Evolutionary conservation across 2,329 filamentous ascomycete species (phyloP).

Genomic region (Phyllosticta citrichinensis): DNA sequence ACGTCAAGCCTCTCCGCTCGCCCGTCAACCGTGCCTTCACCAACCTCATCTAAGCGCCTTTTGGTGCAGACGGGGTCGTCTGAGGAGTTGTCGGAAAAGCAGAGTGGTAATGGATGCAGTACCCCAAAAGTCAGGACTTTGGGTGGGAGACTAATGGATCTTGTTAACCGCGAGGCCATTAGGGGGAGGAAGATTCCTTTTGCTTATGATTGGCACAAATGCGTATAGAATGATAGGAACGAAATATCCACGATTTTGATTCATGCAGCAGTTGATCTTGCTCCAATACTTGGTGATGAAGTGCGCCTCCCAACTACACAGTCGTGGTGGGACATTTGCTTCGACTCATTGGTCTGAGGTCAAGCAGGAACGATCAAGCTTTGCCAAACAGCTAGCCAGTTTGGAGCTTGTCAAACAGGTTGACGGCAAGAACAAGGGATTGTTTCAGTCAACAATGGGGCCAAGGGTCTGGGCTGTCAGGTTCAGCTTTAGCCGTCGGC

Average conservation of each 20-base stretch:
- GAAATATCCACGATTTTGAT: background rate
- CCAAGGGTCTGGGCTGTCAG: background rate
- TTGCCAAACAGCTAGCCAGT: background rate
- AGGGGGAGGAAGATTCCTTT: background rate
- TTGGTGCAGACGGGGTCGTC: background rate
- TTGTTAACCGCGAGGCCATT: background rate
- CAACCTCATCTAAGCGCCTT: conserved; percentile 68
- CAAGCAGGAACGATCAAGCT: background rate
- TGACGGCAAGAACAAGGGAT: background rate
- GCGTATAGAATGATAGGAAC: background rate
- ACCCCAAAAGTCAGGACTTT: background rate
- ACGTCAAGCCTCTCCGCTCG: conserved; percentile 74
- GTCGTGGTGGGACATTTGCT: no score
- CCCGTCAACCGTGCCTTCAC: conserved; percentile 96
- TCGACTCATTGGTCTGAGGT: no score
- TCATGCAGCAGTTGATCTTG: background rate
- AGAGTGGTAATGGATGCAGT: background rate
- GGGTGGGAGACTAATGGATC: background rate
- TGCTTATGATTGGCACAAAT: background rate
- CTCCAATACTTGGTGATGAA: background rate
- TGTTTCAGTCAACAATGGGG: background rate
- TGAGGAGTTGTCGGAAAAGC: background rate
- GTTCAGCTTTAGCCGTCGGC: background rate
- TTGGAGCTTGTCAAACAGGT: background rate
- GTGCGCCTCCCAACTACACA: no score